Percentiles rank a stretch among this genome's conserved stretches.
These are phyloP conservation scores for Puccinia brachypodii DNA, from an alignment of 1,284 basidiomycete genomes.

Conservation along the genomic window DNA sequence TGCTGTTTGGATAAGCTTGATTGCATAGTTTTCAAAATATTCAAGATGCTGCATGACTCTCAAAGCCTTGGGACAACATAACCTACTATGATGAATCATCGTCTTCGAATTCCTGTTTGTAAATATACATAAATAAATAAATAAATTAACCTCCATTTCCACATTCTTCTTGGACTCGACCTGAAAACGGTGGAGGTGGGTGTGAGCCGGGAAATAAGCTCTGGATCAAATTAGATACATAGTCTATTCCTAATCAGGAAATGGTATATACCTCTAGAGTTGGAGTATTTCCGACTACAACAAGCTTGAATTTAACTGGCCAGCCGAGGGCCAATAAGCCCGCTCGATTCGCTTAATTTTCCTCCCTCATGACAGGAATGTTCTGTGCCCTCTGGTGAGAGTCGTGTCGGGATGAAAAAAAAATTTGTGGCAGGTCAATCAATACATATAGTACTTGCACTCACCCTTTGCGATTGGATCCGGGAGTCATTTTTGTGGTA, in stretches of 20 bases:
- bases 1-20: neutral
- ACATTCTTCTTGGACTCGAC: neutral
- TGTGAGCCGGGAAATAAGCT: neutral
- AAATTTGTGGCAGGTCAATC: too few relatives aligned
- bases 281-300: neutral
- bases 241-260: neutral
- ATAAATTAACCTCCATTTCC: neutral
- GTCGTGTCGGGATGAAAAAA: too few relatives aligned
- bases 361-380: neutral
- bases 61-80: neutral
- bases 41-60: neutral
- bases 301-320: neutral
- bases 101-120: neutral
- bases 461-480: too few relatives aligned
- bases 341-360: neutral
- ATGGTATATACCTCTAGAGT: neutral
- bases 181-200: neutral
- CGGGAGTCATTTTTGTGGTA: too few relatives aligned
- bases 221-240: neutral
- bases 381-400: too few relatives aligned
- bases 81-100: neutral
- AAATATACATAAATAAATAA: too few relatives aligned
- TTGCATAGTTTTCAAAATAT: neutral
- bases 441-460: too few relatives aligned
- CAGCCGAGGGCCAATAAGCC: neutral